Base-by-base conservation (phyloP, 805 yeast species). In the Starmerella vaccinii region DNA sequence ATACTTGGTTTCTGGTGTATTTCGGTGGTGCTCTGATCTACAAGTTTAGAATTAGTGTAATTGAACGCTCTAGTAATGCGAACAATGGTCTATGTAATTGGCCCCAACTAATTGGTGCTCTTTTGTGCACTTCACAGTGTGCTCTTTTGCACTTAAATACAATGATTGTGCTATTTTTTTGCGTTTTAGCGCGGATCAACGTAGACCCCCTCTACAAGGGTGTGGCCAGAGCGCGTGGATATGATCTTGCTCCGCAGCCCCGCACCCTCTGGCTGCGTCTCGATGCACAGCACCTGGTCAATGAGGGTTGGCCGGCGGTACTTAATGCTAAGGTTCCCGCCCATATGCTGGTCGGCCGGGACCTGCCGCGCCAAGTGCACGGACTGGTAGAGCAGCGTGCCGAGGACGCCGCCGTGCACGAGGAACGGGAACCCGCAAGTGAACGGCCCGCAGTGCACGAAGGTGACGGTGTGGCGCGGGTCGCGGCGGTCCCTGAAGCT, bases 331-430 rank as follows among this genome's bases (percentile, higher is more conserved):
- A 81, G 68, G 21, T 42, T 44, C 13, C 58, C 58, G 27, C 42
- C 42, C 30, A 38, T 7, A 21, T 38, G 42, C 13, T 29, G 23
- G 26, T 23, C 27, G 6, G 44, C 56, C 13, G 30, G 72, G 18
- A 42, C 19, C 3, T 52, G 77, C 51, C 74, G 70, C 47, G 81
- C 72, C 56, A 80, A 80, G 68, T 81, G 75, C 6, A 83, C 74
- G 58, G 88, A 95, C 61, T 86, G 92, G 29, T 32, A 34, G 49
- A 87, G 68, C 1, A 88, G 68, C 0, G 94, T 81, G 8, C 89
- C 94, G 27, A 88, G 63, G 26, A 89, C 76, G 0, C 97, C 97
- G 3, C 97, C 97, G 63, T 88, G 97, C 2, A 86, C 75, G 18
- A 89, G 67, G 59, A 85, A 81, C 2, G 96, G 97, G 63, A 82